Conservation (phyloP, 169 alveolate genomes). For the Plasmodium ovale region DNA sequence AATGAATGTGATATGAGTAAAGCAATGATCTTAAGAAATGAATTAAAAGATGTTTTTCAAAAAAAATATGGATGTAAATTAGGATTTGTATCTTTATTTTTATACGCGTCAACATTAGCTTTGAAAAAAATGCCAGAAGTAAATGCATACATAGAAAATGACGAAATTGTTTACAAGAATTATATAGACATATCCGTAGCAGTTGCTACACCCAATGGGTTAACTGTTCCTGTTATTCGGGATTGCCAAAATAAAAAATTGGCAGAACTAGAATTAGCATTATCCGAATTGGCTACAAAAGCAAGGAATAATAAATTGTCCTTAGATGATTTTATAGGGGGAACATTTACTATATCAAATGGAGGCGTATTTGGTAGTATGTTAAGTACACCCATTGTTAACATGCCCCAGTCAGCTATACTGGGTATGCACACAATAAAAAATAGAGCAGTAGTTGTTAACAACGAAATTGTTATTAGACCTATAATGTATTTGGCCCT, state of each 20-base stretch:
- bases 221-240: constrained; percentile 95
- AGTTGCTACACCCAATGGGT: constrained; percentile 97
- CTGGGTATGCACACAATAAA: constrained; percentile 95
- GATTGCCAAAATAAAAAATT: constrained; percentile 91
- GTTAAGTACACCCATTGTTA: constrained; percentile 96
- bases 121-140: constrained; percentile 88
- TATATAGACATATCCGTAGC: constrained; percentile 96
- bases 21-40: constrained; percentile 84
- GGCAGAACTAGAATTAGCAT: constrained; percentile 91
- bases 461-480: constrained; percentile 93
- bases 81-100: constrained; percentile 90
- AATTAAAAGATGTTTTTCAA: constrained; percentile 83
- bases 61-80: constrained; percentile 82
- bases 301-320: constrained; percentile 94
- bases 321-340: constrained; percentile 96
- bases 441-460: constrained; percentile 94
- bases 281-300: constrained; percentile 87
- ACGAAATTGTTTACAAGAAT: constrained; percentile 93
- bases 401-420: constrained; percentile 96
- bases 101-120: constrained; percentile 88
- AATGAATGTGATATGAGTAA: constrained; percentile 92
- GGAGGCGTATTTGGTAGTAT: constrained; percentile 97
- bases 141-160: constrained; percentile 88
- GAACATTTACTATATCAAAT: constrained; percentile 96
- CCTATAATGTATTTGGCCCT: constrained; percentile 96